phyloP scores from a whole-genome alignment of 768 basidiomycete genomes.

The Antrodiella citrinella region DNA sequence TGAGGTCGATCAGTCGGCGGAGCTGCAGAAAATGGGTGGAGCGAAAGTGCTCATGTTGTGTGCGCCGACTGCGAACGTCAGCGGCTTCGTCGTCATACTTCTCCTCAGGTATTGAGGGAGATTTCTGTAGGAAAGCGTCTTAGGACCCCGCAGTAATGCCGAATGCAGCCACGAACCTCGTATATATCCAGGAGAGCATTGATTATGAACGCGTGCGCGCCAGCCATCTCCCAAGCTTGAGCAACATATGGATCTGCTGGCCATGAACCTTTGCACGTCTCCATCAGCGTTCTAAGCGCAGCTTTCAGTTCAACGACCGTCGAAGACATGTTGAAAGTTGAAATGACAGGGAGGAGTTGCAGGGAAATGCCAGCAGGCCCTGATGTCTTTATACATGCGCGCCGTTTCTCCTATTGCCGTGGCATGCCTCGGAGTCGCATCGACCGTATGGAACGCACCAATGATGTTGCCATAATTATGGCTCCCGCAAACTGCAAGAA shows the following conservation, averaged over 20 bases:
- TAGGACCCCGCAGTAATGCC: no score
- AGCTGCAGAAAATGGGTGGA: slow-evolving; percentile 27
- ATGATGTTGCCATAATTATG: slow-evolving; percentile 15
- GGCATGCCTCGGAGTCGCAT: slow-evolving; percentile 17
- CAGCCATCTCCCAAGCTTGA: slow-evolving; percentile 4
- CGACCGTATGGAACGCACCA: slow-evolving; percentile 11
- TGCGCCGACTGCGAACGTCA: slow-evolving; percentile 19
- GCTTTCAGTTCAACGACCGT: not conserved
- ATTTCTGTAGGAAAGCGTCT: no score
- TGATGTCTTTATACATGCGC: no score
- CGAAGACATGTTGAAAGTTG: not conserved
- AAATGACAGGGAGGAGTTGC: no score
- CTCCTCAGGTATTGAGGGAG: no score
- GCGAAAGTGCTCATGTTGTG: slow-evolving; percentile 28
- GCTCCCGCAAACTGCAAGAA: slow-evolving; percentile 17
- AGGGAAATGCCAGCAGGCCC: no score
- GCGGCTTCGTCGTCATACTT: slow-evolving; percentile 12
- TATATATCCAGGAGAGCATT: slow-evolving; percentile 1
- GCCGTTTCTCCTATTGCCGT: slow-evolving; percentile 17
- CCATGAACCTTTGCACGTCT: not conserved
- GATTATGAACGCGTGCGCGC: slow-evolving; percentile 2
- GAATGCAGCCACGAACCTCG: slow-evolving; percentile 3
- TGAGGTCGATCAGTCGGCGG: slow-evolving; percentile 19
- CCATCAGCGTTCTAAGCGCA: not conserved
- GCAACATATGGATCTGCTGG: slow-evolving; percentile 1